phyloP scores from a whole-genome alignment of 2,329 filamentous ascomycete species.

The Cladobotryum mycophilum region DNA sequence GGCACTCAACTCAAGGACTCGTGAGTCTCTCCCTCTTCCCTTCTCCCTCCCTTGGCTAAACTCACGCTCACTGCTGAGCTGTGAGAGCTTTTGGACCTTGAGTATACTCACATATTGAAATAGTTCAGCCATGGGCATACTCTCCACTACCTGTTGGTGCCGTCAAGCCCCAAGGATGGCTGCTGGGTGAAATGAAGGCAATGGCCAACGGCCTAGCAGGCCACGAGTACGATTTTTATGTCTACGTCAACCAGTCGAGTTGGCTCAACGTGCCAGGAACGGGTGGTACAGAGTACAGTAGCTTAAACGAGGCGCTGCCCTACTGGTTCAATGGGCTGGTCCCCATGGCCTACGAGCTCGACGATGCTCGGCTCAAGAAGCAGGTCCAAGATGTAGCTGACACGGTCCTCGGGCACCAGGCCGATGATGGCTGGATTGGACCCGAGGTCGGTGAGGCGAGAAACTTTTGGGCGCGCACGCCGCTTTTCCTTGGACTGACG shows the following conservation, averaged over 20 bases:
- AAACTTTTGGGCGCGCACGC: constrained; percentile 27
- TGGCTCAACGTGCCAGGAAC: constrained; percentile 32
- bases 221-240: constrained; percentile 48
- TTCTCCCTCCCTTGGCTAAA: background rate
- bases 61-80: background rate
- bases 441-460: constrained; percentile 22
- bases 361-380: constrained; percentile 35
- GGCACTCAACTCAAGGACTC: constrained; percentile 1
- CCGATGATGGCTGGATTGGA: constrained; percentile 49
- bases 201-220: constrained; percentile 47
- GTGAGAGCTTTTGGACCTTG: background rate
- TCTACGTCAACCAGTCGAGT: constrained; percentile 41
- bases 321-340: constrained; percentile 58
- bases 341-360: constrained; percentile 45
- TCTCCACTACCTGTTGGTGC: constrained; percentile 38
- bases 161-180: constrained; percentile 46
- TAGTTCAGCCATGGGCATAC: constrained; percentile 18
- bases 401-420: constrained; percentile 36
- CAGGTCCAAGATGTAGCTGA: constrained; percentile 34
- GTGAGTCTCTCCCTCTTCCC: constrained; percentile 5
- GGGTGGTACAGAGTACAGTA: constrained; percentile 47
- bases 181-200: constrained; percentile 42
- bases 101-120: background rate
- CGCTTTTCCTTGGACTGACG: constrained; percentile 26
- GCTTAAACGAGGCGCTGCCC: constrained; percentile 49